Percentiles rank a stretch among this genome's conserved stretches.
phyloP scores from a whole-genome alignment of 495 filamentous ascomycete species.

The Neurospora intermedia region DNA sequence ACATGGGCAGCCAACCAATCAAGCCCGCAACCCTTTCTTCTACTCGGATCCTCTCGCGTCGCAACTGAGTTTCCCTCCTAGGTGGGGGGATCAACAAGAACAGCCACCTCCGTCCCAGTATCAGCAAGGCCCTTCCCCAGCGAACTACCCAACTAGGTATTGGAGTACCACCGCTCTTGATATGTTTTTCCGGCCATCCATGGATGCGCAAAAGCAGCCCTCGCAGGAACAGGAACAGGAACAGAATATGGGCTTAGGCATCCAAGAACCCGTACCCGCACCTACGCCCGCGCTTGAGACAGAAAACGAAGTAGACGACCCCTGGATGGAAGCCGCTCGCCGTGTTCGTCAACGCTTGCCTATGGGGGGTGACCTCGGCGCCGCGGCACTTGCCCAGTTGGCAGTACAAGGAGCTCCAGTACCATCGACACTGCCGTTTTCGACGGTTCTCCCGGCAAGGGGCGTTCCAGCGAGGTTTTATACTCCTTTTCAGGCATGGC shows the following conservation, averaged over 20 bases:
- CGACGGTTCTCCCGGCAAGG: not conserved
- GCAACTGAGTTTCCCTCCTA: constrained; percentile 7
- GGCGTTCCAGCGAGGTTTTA: not conserved
- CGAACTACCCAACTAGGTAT: not conserved
- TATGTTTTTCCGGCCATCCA: not conserved
- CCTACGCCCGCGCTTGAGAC: not conserved
- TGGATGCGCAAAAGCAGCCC: not conserved
- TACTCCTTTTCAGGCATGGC: not conserved
- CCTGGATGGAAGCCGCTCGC: not conserved
- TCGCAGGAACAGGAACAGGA: not conserved
- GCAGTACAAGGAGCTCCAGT: not conserved
- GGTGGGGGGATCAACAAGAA: not conserved
- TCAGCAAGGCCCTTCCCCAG: not conserved
- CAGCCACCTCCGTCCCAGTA: not conserved
- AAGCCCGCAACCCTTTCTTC: constrained; percentile 9
- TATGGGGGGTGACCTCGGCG: not conserved
- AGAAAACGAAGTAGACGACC: not conserved
- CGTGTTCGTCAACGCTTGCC: not conserved
- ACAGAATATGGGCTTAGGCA: not conserved
- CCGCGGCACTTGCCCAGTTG: not conserved
- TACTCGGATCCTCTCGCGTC: constrained; percentile 6
- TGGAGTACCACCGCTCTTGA: not conserved
- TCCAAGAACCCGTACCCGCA: not conserved
- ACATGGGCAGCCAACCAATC: not conserved
- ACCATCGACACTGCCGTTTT: not conserved